Conservation (phyloP, 2,329 filamentous ascomycete genomes). For the Hymenoscyphus occultus region DNA sequence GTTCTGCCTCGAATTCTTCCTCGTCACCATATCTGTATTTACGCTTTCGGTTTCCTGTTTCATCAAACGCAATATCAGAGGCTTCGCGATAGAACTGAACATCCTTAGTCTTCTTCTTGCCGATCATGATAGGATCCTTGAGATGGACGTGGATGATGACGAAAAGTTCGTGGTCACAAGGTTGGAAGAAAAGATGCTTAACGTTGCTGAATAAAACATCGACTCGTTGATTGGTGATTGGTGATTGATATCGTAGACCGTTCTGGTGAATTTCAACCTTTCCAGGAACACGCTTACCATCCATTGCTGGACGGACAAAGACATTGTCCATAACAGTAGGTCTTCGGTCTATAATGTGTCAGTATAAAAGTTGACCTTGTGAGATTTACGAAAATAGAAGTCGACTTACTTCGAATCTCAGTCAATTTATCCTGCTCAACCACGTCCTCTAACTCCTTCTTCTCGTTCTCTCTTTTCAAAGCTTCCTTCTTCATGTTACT, state of each 20-base stretch:
- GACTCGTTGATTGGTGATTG: slow-evolving; percentile 75
- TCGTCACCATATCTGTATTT: slow-evolving; percentile 98
- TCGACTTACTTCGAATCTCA: slow-evolving; percentile 78
- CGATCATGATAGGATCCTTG: slow-evolving; percentile 96
- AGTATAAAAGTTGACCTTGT: slow-evolving; percentile 34
- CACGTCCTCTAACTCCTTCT: slow-evolving; percentile 99
- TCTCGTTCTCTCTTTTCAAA: slow-evolving; percentile 90
- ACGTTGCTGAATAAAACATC: slow-evolving; percentile 98
- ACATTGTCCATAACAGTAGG: slow-evolving; percentile 90
- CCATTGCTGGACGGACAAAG: slow-evolving; percentile 90
- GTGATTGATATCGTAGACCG: slow-evolving; percentile 90
- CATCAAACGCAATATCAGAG: slow-evolving; percentile 97
- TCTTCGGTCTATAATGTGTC: slow-evolving; percentile 69
- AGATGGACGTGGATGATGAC: slow-evolving; percentile 98
- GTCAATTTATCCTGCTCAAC: slow-evolving; percentile 97
- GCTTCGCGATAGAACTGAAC: slow-evolving; percentile 98
- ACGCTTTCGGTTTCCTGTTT: slow-evolving; percentile 95
- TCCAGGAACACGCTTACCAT: slow-evolving; percentile 93
- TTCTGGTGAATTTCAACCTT: slow-evolving; percentile 98
- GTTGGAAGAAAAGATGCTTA: slow-evolving; percentile 98
- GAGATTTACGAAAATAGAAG: neutral
- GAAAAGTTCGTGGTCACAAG: slow-evolving; percentile 91
- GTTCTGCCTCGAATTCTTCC: slow-evolving; percentile 97
- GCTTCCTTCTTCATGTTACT: slow-evolving; percentile 94
- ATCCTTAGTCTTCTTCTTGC: slow-evolving; percentile 97